phyloP scores from a whole-genome alignment of 208 protist species.

The Porcisia hertigi region DNA sequence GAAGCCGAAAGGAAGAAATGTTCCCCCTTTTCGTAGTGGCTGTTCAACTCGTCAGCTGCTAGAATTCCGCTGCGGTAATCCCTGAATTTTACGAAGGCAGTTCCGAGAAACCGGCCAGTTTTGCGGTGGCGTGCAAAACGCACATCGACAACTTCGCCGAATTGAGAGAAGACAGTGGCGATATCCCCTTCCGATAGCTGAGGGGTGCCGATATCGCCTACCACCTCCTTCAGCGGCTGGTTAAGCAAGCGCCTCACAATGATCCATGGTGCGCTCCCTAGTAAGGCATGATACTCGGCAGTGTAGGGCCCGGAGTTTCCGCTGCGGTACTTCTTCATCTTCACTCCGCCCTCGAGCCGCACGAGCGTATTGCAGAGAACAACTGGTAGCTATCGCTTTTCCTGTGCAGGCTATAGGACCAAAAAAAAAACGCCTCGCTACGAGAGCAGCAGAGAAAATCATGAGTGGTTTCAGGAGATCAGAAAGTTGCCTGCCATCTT shows the following conservation, averaged over 20 bases:
- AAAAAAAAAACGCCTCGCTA: not conserved
- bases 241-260: conserved; percentile 59
- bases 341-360: not conserved
- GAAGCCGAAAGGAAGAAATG: conserved; percentile 47
- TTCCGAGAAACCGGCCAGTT: conserved; percentile 76
- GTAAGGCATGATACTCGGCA: conserved; percentile 67
- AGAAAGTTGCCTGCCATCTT: no score
- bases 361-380: not conserved
- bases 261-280: conserved; percentile 76
- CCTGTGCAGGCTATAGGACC: not conserved
- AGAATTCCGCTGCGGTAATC: conserved; percentile 77
- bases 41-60: conserved; percentile 82
- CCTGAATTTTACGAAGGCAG: conserved; percentile 76
- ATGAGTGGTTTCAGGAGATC: not conserved
- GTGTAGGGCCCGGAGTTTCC: conserved; percentile 74
- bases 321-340: conserved; percentile 45
- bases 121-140: conserved; percentile 72
- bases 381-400: not conserved
- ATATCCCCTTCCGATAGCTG: conserved; percentile 83
- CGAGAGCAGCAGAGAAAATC: not conserved
- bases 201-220: conserved; percentile 6
- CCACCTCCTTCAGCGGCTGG: not conserved
- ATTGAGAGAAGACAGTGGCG: conserved; percentile 88
- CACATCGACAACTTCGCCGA: conserved; percentile 80
- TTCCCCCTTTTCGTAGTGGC: conserved; percentile 59